Base-by-base conservation (phyloP, 257 asterid genomes). In the Plantago elongata region DNA sequence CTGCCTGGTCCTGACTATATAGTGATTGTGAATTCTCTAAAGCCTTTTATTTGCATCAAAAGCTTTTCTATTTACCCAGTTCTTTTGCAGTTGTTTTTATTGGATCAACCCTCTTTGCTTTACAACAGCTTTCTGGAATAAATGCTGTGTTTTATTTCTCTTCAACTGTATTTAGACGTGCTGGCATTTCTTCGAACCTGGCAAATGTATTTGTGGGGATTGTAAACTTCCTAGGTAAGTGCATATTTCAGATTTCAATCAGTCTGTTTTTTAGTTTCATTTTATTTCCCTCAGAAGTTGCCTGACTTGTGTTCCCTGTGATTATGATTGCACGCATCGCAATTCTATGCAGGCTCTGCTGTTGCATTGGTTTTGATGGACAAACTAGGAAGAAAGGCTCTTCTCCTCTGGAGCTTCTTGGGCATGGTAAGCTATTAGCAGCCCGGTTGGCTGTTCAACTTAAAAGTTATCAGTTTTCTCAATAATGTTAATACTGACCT, bases 121-220 rank as follows among this genome's bases (percentile, higher is more conserved):
- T 91, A 78, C 98, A 91, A 84, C 98, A 91, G 90, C 96, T 91
- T 73, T 91, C 98, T 82, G 98, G 98, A 84, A 88, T 91, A 88
- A 91, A 91, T 66, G 96, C 98, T 76, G 95, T 91, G 62, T 91
- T 91, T 86, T 91, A 88, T 88, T 91, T 91, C 92, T 91, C 98
- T 83, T 86, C 98, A 76, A 91, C 94, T 76, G 94, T 91, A 81
- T 91, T 91, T 83, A 88, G 98, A 88, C 96, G 84, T 72, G 88
- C 94, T 51, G 98, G 96, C 76, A 95, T 84, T 71, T 86, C 96
- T 70, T 88, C 96, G 56, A 85, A 79, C 83, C 83, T 91, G 77
- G 95, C 92, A 74, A 91, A 88, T 71, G 89, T 86, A 38, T 75
- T 69, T 57, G 78, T 91, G 55, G 98, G 98, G 63, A 58, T 88